Percentiles rank a stretch among this genome's conserved stretches.
Conservation (phyloP, 2,329 filamentous ascomycete genomes). For the Cryphonectria radicalis region DNA sequence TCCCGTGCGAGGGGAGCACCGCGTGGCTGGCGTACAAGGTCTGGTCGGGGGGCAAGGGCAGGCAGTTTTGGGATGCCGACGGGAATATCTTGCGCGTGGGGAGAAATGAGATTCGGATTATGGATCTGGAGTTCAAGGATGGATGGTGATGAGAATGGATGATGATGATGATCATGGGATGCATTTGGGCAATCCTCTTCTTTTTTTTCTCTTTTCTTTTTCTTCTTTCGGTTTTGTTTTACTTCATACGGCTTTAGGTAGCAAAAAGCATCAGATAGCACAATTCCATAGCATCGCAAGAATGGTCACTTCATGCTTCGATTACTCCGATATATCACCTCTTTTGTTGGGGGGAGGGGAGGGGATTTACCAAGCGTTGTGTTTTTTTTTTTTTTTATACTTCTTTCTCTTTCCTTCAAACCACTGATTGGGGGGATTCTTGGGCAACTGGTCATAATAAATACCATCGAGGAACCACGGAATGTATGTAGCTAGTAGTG, state of each 20-base stretch:
- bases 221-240: neutral
- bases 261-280: neutral
- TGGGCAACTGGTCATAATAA: neutral
- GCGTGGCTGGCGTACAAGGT: slow-evolving; percentile 33
- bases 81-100: slow-evolving; percentile 34
- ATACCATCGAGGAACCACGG: neutral
- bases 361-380: neutral
- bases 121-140: slow-evolving; percentile 36
- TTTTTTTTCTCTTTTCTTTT: neutral
- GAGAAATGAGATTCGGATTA: slow-evolving; percentile 35
- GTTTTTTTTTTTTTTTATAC: too few relatives aligned
- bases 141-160: slow-evolving; percentile 31
- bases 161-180: neutral
- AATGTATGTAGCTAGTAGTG: neutral
- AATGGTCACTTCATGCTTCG: neutral
- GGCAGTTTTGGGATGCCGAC: slow-evolving; percentile 32
- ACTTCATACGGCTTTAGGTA: neutral
- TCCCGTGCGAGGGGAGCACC: slow-evolving; percentile 32
- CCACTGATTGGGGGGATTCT: too few relatives aligned
- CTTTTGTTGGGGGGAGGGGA: too few relatives aligned
- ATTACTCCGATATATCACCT: neutral
- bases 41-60: slow-evolving; percentile 33
- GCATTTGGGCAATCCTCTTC: neutral
- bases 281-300: neutral
- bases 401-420: too few relatives aligned